Percentiles rank a stretch among this genome's conserved stretches.
Evolutionary conservation across 2,329 filamentous ascomycete genomes (phyloP).

Genomic region (Didymella pinodella): DNA sequence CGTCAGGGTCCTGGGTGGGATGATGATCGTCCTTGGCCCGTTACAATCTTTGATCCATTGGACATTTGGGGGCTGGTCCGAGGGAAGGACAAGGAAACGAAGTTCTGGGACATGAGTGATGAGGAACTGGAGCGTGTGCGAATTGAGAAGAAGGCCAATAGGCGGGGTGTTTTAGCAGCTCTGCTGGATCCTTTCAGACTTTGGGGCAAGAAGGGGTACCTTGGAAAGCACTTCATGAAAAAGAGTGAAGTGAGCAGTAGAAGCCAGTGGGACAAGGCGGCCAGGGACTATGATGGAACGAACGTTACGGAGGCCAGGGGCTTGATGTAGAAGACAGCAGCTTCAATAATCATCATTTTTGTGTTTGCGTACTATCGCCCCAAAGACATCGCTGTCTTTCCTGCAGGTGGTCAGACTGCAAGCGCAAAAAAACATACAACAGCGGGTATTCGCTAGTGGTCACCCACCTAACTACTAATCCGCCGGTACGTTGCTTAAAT

Average conservation of each 20-base stretch:
- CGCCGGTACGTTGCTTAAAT: conserved; percentile 4
- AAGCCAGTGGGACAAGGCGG: not conserved
- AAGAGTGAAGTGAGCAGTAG: conserved; percentile 11
- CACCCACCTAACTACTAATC: conserved; percentile 4
- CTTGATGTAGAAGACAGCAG: not conserved
- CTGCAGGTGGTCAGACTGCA: not conserved
- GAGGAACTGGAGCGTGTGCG: conserved; percentile 40
- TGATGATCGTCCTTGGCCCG: conserved; percentile 56
- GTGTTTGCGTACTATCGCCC: not conserved
- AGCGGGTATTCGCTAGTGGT: conserved; percentile 2
- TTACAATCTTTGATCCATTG: conserved; percentile 51
- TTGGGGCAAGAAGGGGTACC: conserved; percentile 40
- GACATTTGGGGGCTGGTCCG: conserved; percentile 45
- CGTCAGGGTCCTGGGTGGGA: conserved; percentile 59
- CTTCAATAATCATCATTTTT: not conserved
- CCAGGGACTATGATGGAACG: not conserved
- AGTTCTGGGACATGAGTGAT: conserved; percentile 50
- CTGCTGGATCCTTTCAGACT: conserved; percentile 44
- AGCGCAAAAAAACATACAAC: not conserved
- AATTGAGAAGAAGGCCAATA: conserved; percentile 38
- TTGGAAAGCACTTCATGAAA: conserved; percentile 34
- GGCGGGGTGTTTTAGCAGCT: conserved; percentile 30
- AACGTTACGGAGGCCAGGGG: conserved; percentile 4
- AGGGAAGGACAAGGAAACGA: conserved; percentile 45
- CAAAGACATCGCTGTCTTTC: not conserved